Evolutionary conservation across 306 rosid genomes (phyloP).

Genomic region (Castanea sativa): DNA sequence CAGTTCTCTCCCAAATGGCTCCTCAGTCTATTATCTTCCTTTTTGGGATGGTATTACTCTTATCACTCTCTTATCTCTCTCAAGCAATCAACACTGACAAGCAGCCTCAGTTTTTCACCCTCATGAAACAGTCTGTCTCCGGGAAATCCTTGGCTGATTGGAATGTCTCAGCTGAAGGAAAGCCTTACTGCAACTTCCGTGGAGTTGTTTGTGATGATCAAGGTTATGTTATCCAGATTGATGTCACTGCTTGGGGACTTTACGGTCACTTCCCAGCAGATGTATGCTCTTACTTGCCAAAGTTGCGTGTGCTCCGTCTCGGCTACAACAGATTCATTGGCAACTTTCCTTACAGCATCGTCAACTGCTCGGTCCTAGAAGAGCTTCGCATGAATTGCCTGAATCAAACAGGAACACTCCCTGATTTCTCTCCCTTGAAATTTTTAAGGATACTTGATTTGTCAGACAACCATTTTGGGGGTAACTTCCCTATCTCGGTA

Average conservation of each 20-base stretch:
- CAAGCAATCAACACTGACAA: conserved; percentile 13
- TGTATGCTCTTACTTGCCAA: conserved; percentile 66
- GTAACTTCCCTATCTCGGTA: conserved; percentile 76
- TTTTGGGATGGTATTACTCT: conserved; percentile 18
- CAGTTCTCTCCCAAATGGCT: conserved; percentile 36
- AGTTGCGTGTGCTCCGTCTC: conserved; percentile 50
- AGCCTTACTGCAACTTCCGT: conserved; percentile 51
- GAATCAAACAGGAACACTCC: conserved; percentile 46
- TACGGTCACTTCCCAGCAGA: conserved; percentile 64
- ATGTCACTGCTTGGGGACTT: conserved; percentile 51
- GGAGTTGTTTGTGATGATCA: conserved; percentile 62
- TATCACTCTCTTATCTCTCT: conserved; percentile 25
- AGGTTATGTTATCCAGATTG: conserved; percentile 46
- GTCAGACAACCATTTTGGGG: conserved; percentile 66
- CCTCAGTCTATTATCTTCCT: conserved; percentile 32
- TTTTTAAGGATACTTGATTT: conserved; percentile 60
- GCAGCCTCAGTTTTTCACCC: conserved; percentile 48
- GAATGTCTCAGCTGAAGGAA: conserved; percentile 31
- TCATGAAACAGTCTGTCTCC: conserved; percentile 44
- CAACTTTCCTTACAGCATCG: conserved; percentile 45
- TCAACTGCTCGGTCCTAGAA: conserved; percentile 64
- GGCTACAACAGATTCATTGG: conserved; percentile 42
- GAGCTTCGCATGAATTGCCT: conserved; percentile 53
- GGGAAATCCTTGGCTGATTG: conserved; percentile 52
- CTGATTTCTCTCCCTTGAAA: conserved; percentile 68